Base-by-base conservation (phyloP, 352 stramenopile genomes). In the Globisporangium viniferum region DNA sequence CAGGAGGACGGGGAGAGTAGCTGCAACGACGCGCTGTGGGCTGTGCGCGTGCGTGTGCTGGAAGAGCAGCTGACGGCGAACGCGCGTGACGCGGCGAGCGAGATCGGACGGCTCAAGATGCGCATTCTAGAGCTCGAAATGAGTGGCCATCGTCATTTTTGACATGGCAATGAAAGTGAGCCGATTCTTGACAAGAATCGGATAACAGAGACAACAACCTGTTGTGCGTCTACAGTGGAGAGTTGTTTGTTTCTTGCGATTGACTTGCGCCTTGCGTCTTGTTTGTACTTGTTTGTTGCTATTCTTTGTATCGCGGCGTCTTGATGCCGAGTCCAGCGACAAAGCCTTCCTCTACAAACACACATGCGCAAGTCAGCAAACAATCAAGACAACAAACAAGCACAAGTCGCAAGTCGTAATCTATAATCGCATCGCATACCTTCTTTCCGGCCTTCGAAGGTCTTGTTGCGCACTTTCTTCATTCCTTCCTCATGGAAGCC, bases 401-500 rank as follows among this genome's bases (percentile, higher is more conserved):
- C 48, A 55, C 9, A 36, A 51, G 5, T 6, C 7, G 31, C 31
- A 33, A 33, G 31, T 33, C 29, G 31, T 2, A 33, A 33, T 33
- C 31, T 33, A 33, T 33, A 33, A 5, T 33, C 31, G 33, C 10
- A 29, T 1, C 0, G n/a, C 49, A 68, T 36, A 84, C 82, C 80
- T 82, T 95, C 89, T 73, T 92, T 93, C 22, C 82, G 76, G 29
- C 86, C 87, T 67, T 94, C 84, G 62, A 73, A 76, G 9, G 80
- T 72, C 53, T 80, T 66, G 46, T 74, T 78, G 69, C 75, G 77
- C 62, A 73, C 77, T 67, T 91, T 93, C 54, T 84, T 80, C 84
- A 93, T 93, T 53, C 78, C 86, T 70, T 90, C 80, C 29, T 93
- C 76, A 59, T 94, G 76, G 68, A 97, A 97, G 0, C 91, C 91